Evolutionary conservation across 1,284 basidiomycete genomes (phyloP).

Genomic region (Clitocybe nebularis): DNA sequence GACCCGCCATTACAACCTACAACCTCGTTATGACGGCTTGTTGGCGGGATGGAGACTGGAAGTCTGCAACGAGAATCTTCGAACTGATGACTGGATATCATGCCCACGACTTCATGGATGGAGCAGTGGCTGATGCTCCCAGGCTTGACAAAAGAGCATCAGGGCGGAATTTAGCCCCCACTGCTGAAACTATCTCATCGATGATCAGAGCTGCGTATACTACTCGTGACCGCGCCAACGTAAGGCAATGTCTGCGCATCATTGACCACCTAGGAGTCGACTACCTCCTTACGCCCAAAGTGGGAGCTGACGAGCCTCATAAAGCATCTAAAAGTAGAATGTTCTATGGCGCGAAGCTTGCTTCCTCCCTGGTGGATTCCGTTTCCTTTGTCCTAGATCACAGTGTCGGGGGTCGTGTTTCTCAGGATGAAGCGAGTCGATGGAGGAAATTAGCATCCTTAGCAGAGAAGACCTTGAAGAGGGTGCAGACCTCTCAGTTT

Average conservation of each 20-base stretch:
- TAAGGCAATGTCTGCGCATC: constrained; percentile 58
- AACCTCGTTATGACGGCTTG: constrained; percentile 55
- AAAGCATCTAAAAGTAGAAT: constrained; percentile 24
- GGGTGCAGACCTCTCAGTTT: constrained; percentile 11
- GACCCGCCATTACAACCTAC: constrained; percentile 48
- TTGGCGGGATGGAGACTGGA: constrained; percentile 61
- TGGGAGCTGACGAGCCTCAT: constrained; percentile 16
- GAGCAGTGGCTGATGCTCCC: constrained; percentile 29
- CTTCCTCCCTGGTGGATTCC: constrained; percentile 30
- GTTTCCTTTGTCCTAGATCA: constrained; percentile 25
- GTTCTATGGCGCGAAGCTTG: constrained; percentile 36
- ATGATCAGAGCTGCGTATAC: constrained; percentile 52
- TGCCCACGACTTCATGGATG: constrained; percentile 47
- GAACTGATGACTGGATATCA: constrained; percentile 66
- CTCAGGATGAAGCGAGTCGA: constrained; percentile 11
- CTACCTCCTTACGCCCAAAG: constrained; percentile 17
- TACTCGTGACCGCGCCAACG: constrained; percentile 41
- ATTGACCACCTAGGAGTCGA: constrained; percentile 39
- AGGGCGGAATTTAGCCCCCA: constrained; percentile 41
- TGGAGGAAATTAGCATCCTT: constrained; percentile 15
- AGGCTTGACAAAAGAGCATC: constrained; percentile 34
- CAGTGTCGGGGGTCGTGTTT: constrained; percentile 12
- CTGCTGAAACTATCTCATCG: constrained; percentile 45
- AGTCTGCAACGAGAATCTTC: constrained; percentile 48
- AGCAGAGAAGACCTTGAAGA: constrained; percentile 11